Percentiles rank a stretch among this genome's conserved stretches.
Conservation (phyloP, 805 yeast genomes). For the Wickerhamiella vanderwaltii region DNA sequence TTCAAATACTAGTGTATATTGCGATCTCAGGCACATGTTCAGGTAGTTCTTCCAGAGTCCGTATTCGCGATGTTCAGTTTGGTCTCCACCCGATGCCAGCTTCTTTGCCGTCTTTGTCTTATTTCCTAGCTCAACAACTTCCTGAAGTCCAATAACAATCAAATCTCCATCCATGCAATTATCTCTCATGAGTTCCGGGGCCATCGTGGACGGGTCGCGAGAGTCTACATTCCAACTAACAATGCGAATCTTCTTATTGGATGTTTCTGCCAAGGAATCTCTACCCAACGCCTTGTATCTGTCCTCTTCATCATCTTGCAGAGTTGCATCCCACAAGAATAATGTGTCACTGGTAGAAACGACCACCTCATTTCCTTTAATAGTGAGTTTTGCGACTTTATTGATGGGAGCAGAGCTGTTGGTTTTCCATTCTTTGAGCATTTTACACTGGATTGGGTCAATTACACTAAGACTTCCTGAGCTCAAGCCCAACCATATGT, state of each 20-base stretch:
- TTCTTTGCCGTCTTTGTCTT: conserved; percentile 62
- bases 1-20: conserved; percentile 49
- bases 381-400: background rate
- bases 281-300: background rate
- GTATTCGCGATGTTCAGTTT: conserved; percentile 24
- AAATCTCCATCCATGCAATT: conserved; percentile 35
- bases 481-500: conserved; percentile 9
- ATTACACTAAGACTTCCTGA: conserved; percentile 1
- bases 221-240: conserved; percentile 35
- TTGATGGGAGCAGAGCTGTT: background rate
- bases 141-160: conserved; percentile 77
- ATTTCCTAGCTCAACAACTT: conserved; percentile 75
- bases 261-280: background rate
- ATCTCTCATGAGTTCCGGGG: conserved; percentile 18
- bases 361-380: background rate
- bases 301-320: background rate
- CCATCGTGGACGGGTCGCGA: conserved; percentile 26
- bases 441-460: background rate
- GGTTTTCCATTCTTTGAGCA: conserved; percentile 7
- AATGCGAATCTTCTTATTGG: conserved; percentile 23
- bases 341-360: background rate
- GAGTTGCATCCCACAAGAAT: conserved; percentile 6
- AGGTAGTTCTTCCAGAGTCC: conserved; percentile 27
- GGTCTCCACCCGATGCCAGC: conserved; percentile 28
- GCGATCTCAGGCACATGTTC: conserved; percentile 20